Evolutionary conservation across 1,139 yeast genomes (phyloP), one percentile per base, ranked within the genome.

Genomic region (Zygotorulaspora mrakii): DNA sequence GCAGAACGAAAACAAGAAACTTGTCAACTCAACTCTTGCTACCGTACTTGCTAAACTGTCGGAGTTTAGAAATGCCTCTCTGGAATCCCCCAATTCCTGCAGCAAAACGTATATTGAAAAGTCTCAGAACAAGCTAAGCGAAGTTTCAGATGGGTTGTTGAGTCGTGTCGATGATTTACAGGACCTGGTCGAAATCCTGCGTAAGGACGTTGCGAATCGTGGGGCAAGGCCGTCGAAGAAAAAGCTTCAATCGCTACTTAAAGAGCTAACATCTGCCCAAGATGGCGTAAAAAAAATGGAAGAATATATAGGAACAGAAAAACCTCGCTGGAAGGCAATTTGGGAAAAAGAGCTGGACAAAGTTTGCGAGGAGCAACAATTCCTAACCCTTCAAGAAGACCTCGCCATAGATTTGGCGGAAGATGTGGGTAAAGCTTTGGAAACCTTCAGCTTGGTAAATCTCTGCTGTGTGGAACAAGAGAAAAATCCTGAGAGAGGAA

Each of bases 341-440:
- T 91, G 98, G 97, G 96, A 89, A 60, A 70, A 82, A 4, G 96
- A 89, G 56, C 72, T 91, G 45, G 94, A 87, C 50, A 81, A 82
- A 32, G 94, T 91, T 16, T 84, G 95, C 47, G 95, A 87, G 53
- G 96, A 89, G 55, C 97, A 91, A 61, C 95, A 89, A 52, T 87
- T 87, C 59, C 78, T 89, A 65, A 84, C 85, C 47, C 71, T 88
- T 22, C 97, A 91, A 61, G 96, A 86, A 54, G 95, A 86, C 49
- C 73, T 91, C 46, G 77, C 89, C 3, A 74, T 71, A 25, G 95
- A 91, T 59, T 66, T 91, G 51, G 77, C 76, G 37, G 94, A 86
- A 46, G 98, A 91, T 64, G 66, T 91, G 32, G 74, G 73, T 31
- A 82, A 80, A 55, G 91, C 94, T 1, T 72, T 73, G 35, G 95